Evolutionary conservation across 192 early-diverging fungal genomes (phyloP).

Genomic region (Lobosporangium transversale): DNA sequence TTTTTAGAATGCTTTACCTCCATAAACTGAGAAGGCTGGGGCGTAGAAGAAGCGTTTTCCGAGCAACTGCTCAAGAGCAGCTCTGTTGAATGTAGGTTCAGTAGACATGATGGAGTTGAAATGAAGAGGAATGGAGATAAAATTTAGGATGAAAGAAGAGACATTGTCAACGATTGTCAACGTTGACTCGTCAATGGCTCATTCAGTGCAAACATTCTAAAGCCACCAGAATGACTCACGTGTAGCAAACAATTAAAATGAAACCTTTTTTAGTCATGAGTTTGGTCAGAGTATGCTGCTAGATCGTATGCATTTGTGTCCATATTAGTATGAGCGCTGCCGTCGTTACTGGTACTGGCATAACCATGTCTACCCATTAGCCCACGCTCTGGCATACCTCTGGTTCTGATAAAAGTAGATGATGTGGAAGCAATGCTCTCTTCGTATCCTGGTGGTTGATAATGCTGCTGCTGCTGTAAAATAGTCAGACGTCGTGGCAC

Average conservation of each 20-base stretch:
- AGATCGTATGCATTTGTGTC: conserved; percentile 15
- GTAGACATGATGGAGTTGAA: conserved; percentile 30
- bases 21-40: conserved; percentile 95
- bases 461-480: not conserved
- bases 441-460: conserved; percentile 14
- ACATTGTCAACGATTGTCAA: not conserved
- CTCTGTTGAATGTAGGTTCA: conserved; percentile 50
- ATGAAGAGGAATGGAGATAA: conserved; percentile 4
- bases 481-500: not conserved
- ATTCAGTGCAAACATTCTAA: not conserved
- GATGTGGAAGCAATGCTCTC: conserved; percentile 14
- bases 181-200: not conserved
- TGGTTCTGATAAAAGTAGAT: not conserved
- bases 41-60: conserved; percentile 96
- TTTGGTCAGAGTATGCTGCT: conserved; percentile 1
- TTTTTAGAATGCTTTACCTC: conserved; percentile 75
- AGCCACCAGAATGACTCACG: conserved; percentile 9
- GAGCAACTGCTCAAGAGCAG: conserved; percentile 67
- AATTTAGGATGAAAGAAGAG: not conserved
- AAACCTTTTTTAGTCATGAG: not conserved
- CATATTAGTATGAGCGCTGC: not conserved
- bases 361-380: not conserved
- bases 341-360: not conserved
- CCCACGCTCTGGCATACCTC: conserved; percentile 1
- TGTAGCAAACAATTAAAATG: not conserved